phyloP scores from a whole-genome alignment of 2,329 filamentous ascomycete genomes.

The Fusarium kyushuense region DNA sequence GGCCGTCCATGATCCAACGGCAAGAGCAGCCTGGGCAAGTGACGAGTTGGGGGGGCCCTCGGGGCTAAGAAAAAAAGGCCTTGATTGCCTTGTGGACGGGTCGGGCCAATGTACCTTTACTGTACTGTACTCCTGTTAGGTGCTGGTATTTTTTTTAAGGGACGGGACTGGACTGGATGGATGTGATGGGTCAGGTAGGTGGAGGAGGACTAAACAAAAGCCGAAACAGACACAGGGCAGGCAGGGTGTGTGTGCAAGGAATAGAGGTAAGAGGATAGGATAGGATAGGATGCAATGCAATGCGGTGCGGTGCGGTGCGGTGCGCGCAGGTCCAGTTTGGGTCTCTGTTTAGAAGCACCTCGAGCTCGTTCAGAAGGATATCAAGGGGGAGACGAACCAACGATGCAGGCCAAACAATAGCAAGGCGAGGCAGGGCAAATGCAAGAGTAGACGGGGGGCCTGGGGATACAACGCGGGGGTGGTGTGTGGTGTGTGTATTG shows the following conservation, averaged over 20 bases:
- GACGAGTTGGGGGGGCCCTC: slow-evolving; percentile 34
- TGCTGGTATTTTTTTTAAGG: slow-evolving; percentile 36
- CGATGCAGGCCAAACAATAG: slow-evolving; percentile 42
- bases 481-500: slow-evolving; percentile 27
- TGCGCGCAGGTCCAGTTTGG: slow-evolving; percentile 24
- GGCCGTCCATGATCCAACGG: slow-evolving; percentile 62
- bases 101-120: slow-evolving; percentile 17
- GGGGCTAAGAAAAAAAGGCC: slow-evolving; percentile 45
- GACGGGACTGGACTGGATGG: slow-evolving; percentile 3
- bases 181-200: slow-evolving; percentile 43
- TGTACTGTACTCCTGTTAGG: slow-evolving; percentile 34
- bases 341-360: slow-evolving; percentile 15
- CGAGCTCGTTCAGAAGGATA: slow-evolving; percentile 23
- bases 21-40: slow-evolving; percentile 42
- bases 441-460: slow-evolving; percentile 32
- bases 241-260: slow-evolving; percentile 46
- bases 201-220: slow-evolving; percentile 37
- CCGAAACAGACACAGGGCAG: slow-evolving; percentile 29
- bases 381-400: slow-evolving; percentile 33
- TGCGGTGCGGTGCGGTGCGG: slow-evolving; percentile 1
- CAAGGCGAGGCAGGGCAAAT: slow-evolving; percentile 7
- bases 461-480: slow-evolving; percentile 40
- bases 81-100: slow-evolving; percentile 44
- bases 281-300: slow-evolving; percentile 3
- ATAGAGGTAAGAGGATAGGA: slow-evolving; percentile 21